Conservation (phyloP, 2,329 filamentous ascomycete genomes). For the Cercospora beticola region DNA sequence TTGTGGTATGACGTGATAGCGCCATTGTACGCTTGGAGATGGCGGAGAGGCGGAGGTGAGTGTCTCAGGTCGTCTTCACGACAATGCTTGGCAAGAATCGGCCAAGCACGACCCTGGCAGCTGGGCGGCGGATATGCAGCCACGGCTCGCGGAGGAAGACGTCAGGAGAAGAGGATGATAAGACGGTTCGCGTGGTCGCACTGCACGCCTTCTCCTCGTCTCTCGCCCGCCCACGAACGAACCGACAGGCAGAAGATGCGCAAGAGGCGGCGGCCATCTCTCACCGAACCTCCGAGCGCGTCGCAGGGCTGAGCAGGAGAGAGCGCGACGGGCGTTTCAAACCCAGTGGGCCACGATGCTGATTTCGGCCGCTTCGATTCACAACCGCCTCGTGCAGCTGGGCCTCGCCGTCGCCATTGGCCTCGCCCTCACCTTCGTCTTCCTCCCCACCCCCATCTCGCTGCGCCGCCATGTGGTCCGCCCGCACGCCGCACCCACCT, state of each 20-base stretch:
- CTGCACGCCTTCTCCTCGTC: background rate
- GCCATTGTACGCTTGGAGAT: background rate
- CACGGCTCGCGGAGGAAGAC: background rate
- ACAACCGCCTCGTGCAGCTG: slow-evolving; percentile 36
- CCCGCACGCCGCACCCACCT: slow-evolving; percentile 12
- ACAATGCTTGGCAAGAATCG: background rate
- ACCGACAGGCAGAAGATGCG: background rate
- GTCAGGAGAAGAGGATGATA: background rate
- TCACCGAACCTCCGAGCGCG: background rate
- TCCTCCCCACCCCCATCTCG: slow-evolving; percentile 26
- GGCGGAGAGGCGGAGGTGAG: background rate
- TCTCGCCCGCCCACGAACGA: background rate
- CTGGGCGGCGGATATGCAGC: background rate
- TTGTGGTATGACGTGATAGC: background rate
- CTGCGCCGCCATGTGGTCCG: slow-evolving; percentile 7
- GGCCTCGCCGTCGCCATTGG: slow-evolving; percentile 28
- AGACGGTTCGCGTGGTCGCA: background rate
- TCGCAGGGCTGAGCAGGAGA: background rate
- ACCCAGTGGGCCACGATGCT: slow-evolving; percentile 19
- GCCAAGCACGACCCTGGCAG: background rate
- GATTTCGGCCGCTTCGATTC: slow-evolving; percentile 33
- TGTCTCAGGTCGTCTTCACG: background rate
- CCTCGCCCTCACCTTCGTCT: slow-evolving; percentile 24
- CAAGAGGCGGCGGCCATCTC: background rate
- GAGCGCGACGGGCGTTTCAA: background rate